Conservation (phyloP, 257 asterid species). For the Fraxinus anomala region DNA sequence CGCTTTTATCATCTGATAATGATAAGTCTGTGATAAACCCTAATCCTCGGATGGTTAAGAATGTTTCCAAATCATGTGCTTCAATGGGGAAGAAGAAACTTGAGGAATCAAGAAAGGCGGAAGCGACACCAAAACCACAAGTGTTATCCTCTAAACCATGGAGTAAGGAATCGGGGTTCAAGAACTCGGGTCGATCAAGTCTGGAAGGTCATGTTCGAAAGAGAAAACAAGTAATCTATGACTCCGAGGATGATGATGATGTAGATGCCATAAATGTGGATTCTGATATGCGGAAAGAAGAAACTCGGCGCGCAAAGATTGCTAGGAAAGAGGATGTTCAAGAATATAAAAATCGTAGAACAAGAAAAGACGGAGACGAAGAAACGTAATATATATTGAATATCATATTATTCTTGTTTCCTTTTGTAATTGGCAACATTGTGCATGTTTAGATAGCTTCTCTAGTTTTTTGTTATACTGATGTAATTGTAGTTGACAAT, state of each 20-base stretch:
- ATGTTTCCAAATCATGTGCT: background rate
- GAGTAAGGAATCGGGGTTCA: too few species aligned
- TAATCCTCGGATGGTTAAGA: background rate
- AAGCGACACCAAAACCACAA: background rate
- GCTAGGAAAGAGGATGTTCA: background rate
- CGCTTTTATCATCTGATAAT: conserved; percentile 6
- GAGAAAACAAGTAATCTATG: background rate
- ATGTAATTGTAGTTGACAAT: background rate
- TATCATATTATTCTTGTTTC: background rate
- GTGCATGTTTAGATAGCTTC: background rate
- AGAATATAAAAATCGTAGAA: conserved; percentile 1
- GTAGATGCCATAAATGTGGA: background rate
- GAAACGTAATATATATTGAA: background rate
- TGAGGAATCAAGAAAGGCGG: background rate
- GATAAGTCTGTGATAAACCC: background rate
- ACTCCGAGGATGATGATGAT: background rate
- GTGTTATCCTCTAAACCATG: background rate
- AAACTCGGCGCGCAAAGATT: background rate
- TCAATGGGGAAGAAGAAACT: background rate
- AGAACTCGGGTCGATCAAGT: background rate
- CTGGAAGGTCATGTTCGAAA: background rate
- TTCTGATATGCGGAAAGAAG: conserved; percentile 8
- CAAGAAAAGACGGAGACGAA: conserved; percentile 1
- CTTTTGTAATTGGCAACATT: background rate
- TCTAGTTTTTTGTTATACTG: background rate